These are phyloP conservation scores for Macrolepiota fuliginosa DNA, from an alignment of 768 basidiomycete species.

Conservation along the genomic window DNA sequence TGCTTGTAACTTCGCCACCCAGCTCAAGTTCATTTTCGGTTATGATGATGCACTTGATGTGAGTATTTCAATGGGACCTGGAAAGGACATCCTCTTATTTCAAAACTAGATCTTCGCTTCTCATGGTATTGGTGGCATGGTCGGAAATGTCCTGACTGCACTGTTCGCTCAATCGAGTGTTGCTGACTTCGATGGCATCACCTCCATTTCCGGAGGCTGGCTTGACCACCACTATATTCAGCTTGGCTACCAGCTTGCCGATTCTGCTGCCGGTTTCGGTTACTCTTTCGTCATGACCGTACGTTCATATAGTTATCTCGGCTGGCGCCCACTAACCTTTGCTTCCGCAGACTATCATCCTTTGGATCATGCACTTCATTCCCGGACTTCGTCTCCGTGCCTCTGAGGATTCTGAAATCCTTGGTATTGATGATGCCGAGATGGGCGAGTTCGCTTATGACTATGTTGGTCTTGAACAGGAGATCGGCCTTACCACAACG, in stretches of 20 bases:
- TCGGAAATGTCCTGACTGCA: slow-evolving; percentile 83
- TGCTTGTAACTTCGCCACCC: slow-evolving; percentile 92
- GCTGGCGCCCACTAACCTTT: neutral
- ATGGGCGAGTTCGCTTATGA: slow-evolving; percentile 91
- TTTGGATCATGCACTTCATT: slow-evolving; percentile 87
- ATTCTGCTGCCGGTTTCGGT: slow-evolving; percentile 59
- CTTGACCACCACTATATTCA: slow-evolving; percentile 79
- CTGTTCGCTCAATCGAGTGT: slow-evolving; percentile 83
- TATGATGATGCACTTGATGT: slow-evolving; percentile 85
- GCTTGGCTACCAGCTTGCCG: slow-evolving; percentile 83
- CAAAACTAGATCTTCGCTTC: slow-evolving; percentile 81
- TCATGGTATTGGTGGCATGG: slow-evolving; percentile 74
- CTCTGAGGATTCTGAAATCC: slow-evolving; percentile 61
- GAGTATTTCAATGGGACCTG: slow-evolving; percentile 20
- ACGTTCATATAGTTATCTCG: slow-evolving; percentile 22
- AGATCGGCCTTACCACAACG: slow-evolving; percentile 39
- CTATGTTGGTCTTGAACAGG: slow-evolving; percentile 74
- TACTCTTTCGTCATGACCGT: slow-evolving; percentile 81
- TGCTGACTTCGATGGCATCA: slow-evolving; percentile 75
- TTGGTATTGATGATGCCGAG: slow-evolving; percentile 89
- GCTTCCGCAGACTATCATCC: slow-evolving; percentile 61
- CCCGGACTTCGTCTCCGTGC: slow-evolving; percentile 76
- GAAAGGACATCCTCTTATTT: neutral
- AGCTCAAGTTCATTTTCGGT: slow-evolving; percentile 79
- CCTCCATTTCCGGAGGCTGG: slow-evolving; percentile 79